Conservation (phyloP, 2,329 filamentous ascomycete species). For the Huntiella abstrusa region DNA sequence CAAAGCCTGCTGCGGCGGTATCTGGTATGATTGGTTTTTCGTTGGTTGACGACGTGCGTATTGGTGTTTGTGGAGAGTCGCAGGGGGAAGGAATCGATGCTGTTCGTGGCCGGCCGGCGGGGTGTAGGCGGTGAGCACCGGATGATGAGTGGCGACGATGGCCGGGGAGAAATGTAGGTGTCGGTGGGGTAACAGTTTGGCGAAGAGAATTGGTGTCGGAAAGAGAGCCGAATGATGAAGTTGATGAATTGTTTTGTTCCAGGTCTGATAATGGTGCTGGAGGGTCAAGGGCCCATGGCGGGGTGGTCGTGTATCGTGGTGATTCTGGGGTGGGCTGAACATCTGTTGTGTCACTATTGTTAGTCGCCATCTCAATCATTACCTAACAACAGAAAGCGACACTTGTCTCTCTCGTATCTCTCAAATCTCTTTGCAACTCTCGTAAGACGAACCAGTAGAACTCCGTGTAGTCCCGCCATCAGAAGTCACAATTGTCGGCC, state of each 20-base stretch:
- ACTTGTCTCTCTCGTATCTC: too few relatives aligned
- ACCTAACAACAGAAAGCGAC: too few relatives aligned
- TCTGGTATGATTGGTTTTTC: constrained; percentile 1
- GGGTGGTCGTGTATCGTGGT: neutral
- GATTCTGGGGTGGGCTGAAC: too few relatives aligned
- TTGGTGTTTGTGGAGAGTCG: neutral
- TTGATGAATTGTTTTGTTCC: constrained; percentile 3
- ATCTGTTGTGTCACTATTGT: too few relatives aligned
- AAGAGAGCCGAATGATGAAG: constrained; percentile 3
- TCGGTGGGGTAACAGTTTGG: neutral
- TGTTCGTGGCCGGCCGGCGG: constrained; percentile 1
- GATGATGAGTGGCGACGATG: constrained; percentile 1
- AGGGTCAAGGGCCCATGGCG: neutral
- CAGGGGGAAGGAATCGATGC: neutral
- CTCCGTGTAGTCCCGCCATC: too few relatives aligned
- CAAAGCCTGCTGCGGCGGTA: neutral
- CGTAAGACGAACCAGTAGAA: too few relatives aligned
- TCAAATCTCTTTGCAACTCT: too few relatives aligned
- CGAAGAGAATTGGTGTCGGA: constrained; percentile 1
- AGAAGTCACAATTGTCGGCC: too few relatives aligned
- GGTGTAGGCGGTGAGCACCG: constrained; percentile 6
- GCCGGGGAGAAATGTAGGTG: neutral
- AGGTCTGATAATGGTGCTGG: neutral
- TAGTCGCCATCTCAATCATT: too few relatives aligned
- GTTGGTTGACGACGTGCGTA: neutral